These are phyloP conservation scores for Eucalyptus sp. DNA, from an alignment of 345 rosid genomes.

Conservation along the genomic window DNA sequence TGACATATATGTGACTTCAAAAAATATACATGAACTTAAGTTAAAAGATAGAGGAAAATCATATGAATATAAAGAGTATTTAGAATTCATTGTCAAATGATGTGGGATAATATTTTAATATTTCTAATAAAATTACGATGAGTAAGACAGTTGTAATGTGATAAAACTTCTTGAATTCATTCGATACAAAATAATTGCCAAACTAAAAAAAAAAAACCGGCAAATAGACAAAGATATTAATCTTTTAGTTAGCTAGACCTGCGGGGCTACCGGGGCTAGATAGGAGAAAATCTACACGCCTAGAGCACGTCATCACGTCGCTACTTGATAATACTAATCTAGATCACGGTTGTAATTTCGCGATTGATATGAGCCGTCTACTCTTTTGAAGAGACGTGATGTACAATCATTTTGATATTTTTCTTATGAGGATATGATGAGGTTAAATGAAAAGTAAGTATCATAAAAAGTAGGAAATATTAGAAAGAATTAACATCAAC, in stretches of 20 bases:
- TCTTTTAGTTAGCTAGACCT: not conserved
- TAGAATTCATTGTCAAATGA: too few species aligned
- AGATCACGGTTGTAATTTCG: not conserved
- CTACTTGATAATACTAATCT: not conserved
- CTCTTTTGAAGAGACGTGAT: not conserved
- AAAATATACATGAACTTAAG: too few species aligned
- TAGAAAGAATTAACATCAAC: too few species aligned
- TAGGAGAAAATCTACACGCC: not conserved
- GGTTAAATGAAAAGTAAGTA: too few species aligned
- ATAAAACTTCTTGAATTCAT: not conserved
- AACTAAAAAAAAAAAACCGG: not conserved
- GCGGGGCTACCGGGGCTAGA: not conserved
- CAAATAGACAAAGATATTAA: not conserved
- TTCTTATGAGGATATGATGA: not conserved
- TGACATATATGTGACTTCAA: too few species aligned
- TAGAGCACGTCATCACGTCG: not conserved
- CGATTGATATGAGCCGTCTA: not conserved
- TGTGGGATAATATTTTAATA: too few species aligned
- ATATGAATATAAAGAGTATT: too few species aligned
- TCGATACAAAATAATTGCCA: too few species aligned
- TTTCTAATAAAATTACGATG: not conserved
- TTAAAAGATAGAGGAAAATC: too few species aligned
- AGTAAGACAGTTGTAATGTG: not conserved
- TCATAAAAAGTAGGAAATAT: too few species aligned
- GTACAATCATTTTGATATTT: not conserved